Percentiles rank a stretch among this genome's conserved stretches.
Evolutionary conservation across 2,329 filamentous ascomycete genomes (phyloP).

Genomic region (Hypoxylon sp.): DNA sequence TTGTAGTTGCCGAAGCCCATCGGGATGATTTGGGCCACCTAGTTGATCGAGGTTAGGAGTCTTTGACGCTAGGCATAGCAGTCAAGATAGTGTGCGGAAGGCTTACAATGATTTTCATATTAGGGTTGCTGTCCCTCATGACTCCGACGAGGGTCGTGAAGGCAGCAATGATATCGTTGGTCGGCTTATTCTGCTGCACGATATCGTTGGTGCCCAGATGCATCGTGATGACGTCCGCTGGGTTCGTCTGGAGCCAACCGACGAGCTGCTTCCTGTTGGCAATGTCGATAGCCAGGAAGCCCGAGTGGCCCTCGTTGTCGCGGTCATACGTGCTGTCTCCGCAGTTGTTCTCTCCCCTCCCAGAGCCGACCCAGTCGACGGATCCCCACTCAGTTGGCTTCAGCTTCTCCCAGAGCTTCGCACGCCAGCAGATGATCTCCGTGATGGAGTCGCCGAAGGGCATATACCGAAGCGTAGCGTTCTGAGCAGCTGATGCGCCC

Average conservation of each 20-base stretch:
- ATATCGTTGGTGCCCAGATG: constrained; percentile 61
- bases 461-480: constrained; percentile 53
- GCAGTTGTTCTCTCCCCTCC: constrained; percentile 53
- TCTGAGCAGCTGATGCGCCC: constrained; percentile 44
- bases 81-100: not conserved
- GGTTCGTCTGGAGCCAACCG: constrained; percentile 58
- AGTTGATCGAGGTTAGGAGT: constrained; percentile 1
- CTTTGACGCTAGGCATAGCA: not conserved
- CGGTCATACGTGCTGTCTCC: constrained; percentile 56
- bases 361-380: constrained; percentile 56
- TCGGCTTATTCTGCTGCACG: constrained; percentile 56
- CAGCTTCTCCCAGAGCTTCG: constrained; percentile 57
- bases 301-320: constrained; percentile 60
- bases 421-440: constrained; percentile 59
- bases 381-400: constrained; percentile 55
- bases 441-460: constrained; percentile 60
- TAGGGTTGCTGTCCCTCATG: constrained; percentile 57
- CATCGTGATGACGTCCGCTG: constrained; percentile 60
- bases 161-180: constrained; percentile 55
- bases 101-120: constrained; percentile 59
- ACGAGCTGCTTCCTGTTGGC: constrained; percentile 58
- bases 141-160: constrained; percentile 55
- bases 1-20: constrained; percentile 53
- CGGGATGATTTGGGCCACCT: constrained; percentile 59
- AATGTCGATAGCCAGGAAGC: constrained; percentile 59